phyloP scores from a whole-genome alignment of 371 early-diverging fungal species.

The Apophysomyces ossiformis region DNA sequence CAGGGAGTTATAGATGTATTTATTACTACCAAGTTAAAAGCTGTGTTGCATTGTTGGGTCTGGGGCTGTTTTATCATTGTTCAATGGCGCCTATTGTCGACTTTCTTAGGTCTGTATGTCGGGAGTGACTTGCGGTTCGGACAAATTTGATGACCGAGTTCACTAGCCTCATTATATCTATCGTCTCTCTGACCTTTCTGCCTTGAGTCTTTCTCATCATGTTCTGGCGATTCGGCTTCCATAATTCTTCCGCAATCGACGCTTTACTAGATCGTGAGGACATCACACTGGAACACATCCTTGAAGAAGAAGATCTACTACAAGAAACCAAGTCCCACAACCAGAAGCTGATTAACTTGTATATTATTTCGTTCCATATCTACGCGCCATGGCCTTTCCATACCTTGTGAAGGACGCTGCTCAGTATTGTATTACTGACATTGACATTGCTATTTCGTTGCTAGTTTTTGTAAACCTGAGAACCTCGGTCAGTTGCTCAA shows the following conservation, averaged over 20 bases:
- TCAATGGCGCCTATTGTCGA: too few relatives aligned
- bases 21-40: too few relatives aligned
- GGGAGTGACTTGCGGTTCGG: too few relatives aligned
- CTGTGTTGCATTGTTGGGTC: too few relatives aligned
- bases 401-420: neutral
- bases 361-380: constrained; percentile 38
- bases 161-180: too few relatives aligned
- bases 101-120: too few relatives aligned
- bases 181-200: neutral
- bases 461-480: constrained; percentile 33
- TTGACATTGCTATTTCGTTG: constrained; percentile 16
- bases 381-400: constrained; percentile 2
- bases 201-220: constrained; percentile 34
- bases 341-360: constrained; percentile 83
- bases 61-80: too few relatives aligned
- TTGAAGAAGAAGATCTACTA: constrained; percentile 83
- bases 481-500: constrained; percentile 50
- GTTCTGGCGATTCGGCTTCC: constrained; percentile 88
- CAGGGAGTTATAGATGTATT: too few relatives aligned
- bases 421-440: constrained; percentile 2
- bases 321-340: constrained; percentile 88
- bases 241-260: constrained; percentile 76
- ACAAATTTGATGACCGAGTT: too few relatives aligned
- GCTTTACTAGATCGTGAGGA: constrained; percentile 78
- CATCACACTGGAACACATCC: constrained; percentile 74